Base-by-base conservation (phyloP, 768 basidiomycete species). In the Mycena amicta region DNA sequence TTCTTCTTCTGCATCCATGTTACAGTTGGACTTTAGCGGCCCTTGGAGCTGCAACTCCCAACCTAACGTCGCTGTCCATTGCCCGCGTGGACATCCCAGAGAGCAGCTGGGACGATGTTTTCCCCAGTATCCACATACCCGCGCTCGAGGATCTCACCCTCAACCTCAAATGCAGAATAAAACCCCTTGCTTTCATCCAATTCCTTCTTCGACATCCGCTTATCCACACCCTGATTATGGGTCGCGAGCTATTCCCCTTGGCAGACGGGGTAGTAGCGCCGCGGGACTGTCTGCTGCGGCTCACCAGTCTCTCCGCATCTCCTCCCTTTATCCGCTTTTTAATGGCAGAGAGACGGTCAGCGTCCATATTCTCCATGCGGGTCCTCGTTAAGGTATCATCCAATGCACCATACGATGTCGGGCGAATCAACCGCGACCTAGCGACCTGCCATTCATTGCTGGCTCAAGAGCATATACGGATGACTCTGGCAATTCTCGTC, bases 1-100 rank as follows among this genome's bases (percentile, higher is more conserved):
- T 61, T 37, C 60, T 61, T 20, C 56, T 61, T 26, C 30, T 61
- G 8, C 60, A 51, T 33, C 60, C 60, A 16, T 57, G 51, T 13
- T 57, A 28, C 39, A 30, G 4, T 6, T 61, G 60, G 60, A 61
- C 60, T 20, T 37, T 61, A 2, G n/a, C 56, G 3, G 49, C 60
- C 18, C 26, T 61, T 2, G 18, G 18, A 37, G 50, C 15, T 26
- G n/a, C 37, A 3, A 50, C 60, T n/a, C 40, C 56, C 6, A 57
- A 53, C 13, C 54, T 61, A n/a, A 37, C 29, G 27, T 55, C 61
- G 22, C 53, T 62, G 20, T 62, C 61, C 30, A 50, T 62, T 18
- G 27, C 39, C 26, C 56, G 29, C 22, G 56, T 58, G 23, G 61
- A 62, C 11, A 58, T 57, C n/a, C 56, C 56, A 12, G 56, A 57